Evolutionary conservation across 1,284 basidiomycete genomes (phyloP), one percentile per base, ranked within the genome.

Genomic region (Athelia sp.): DNA sequence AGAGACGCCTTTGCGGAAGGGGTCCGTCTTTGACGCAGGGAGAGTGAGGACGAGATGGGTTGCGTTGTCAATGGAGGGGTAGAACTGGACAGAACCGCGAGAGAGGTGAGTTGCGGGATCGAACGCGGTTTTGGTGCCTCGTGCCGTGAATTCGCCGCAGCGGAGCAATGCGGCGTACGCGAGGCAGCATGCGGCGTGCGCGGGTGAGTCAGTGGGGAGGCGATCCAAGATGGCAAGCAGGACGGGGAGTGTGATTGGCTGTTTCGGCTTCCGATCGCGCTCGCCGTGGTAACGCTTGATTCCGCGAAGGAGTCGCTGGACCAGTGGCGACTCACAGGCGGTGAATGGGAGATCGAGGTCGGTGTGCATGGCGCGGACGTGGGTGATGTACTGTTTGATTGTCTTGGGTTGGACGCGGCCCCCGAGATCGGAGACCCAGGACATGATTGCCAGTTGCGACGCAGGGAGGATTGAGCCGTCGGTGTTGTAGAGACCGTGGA

Each of bases 281-380:
- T 59, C 59, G 24, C 65, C 64, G 49, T 64, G 57, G 40, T 51
- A 54, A 3, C 57, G 58, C 49, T 64, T 63, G 52, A 66, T 62
- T 1, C 63, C 59, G 2, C 56, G 49, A 15, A 66, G 50, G 52
- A 67, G 53, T 1, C 58, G 46, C 14, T 54, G 49, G 11, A 67
- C 51, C 22, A 57, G 48, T 1, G 58, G 56, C 4, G 59, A 53
- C 22, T 63, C 54, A 40, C 57, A 59, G 1, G 55, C 56, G 3
- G 52, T 43, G 48, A 61, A 62, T 15, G 57, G 54, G 3, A 64
- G 48, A 46, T 57, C 62, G 18, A 50, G 31, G 40, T 65, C 55
- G 23, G 56, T 38, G 44, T 66, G 62, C 14, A 61, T 43, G 22
- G 61, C 63, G 1, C 50, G 46, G 36, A 65, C 45, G 17, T 49